Evolutionary conservation across 176 grass and related monocot genomes (phyloP).

Genomic region (Aegilops sharonensis): DNA sequence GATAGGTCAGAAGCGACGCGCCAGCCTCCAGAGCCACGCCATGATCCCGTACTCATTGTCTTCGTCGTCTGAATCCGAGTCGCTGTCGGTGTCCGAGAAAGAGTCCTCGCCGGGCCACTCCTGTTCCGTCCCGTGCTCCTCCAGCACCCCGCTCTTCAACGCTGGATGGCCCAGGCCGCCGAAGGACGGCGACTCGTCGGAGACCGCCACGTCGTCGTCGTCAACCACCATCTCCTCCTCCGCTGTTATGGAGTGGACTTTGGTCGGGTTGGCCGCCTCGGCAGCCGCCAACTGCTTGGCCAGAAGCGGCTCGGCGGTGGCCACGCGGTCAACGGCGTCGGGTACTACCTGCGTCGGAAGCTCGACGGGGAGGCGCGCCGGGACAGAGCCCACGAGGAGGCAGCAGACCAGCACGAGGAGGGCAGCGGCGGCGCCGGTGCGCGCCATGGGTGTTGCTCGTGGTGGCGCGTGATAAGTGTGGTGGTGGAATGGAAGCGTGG

Average conservation of each 20-base stretch:
- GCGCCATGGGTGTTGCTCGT: slow-evolving; percentile 20
- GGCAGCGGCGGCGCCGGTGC: background rate
- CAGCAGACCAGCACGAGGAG: slow-evolving; percentile 19
- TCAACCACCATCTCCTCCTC: background rate
- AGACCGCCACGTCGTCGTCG: background rate
- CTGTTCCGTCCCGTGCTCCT: background rate
- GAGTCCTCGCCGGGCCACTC: background rate
- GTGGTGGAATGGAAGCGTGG: background rate
- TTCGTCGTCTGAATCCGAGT: slow-evolving; percentile 45
- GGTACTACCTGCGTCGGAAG: background rate
- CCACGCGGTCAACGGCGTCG: background rate
- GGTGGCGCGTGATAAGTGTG: background rate
- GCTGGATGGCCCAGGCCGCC: background rate
- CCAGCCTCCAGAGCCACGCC: slow-evolving; percentile 46
- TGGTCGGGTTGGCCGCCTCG: background rate
- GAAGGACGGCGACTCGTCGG: background rate
- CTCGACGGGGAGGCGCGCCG: slow-evolving; percentile 5
- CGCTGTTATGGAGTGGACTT: background rate
- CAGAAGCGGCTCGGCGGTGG: slow-evolving; percentile 1
- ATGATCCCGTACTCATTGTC: slow-evolving; percentile 23
- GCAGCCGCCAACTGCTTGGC: background rate
- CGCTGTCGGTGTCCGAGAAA: slow-evolving; percentile 31
- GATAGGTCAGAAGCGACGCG: slow-evolving; percentile 28
- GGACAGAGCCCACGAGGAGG: slow-evolving; percentile 26
- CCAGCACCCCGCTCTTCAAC: background rate